Evolutionary conservation across 2,329 filamentous ascomycete species (phyloP).

Genomic region (Monosporascus sp.): DNA sequence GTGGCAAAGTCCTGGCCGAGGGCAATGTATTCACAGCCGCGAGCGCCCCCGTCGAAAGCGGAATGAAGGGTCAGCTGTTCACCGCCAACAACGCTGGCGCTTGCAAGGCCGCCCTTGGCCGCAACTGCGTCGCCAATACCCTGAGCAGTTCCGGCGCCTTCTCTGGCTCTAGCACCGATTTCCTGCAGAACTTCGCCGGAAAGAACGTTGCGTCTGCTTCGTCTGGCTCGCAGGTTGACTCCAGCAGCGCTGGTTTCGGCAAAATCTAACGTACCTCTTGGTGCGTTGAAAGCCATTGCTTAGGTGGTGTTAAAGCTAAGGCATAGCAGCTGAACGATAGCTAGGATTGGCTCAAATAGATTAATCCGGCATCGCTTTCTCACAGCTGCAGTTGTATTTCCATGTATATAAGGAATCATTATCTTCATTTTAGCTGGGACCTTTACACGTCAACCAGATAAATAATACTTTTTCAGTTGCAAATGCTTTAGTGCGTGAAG

Average conservation of each 20-base stretch:
- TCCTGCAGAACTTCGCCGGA: constrained; percentile 44
- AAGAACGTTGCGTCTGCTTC: constrained; percentile 43
- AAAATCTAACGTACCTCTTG: constrained; percentile 24
- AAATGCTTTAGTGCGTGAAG: too few species aligned
- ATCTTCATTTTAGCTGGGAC: too few species aligned
- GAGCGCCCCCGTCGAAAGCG: constrained; percentile 26
- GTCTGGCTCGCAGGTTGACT: constrained; percentile 28
- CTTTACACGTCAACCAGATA: too few species aligned
- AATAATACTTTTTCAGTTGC: too few species aligned
- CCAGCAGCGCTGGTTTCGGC: constrained; percentile 40
- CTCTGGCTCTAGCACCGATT: constrained; percentile 34
- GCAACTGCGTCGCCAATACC: constrained; percentile 44
- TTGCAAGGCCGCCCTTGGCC: constrained; percentile 41
- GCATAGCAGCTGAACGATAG: too few species aligned
- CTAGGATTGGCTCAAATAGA: too few species aligned
- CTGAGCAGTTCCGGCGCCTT: constrained; percentile 35
- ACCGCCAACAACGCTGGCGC: constrained; percentile 29
- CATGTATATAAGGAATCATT: too few species aligned
- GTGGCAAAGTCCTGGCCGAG: constrained; percentile 38
- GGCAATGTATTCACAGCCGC: constrained; percentile 46
- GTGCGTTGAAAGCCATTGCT: too few species aligned
- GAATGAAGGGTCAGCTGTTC: constrained; percentile 28
- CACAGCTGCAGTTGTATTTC: too few species aligned
- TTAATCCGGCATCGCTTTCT: too few species aligned
- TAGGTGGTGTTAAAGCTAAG: too few species aligned